Conservation (phyloP, 1,284 basidiomycete genomes). For the Sphagnurus paluster region DNA sequence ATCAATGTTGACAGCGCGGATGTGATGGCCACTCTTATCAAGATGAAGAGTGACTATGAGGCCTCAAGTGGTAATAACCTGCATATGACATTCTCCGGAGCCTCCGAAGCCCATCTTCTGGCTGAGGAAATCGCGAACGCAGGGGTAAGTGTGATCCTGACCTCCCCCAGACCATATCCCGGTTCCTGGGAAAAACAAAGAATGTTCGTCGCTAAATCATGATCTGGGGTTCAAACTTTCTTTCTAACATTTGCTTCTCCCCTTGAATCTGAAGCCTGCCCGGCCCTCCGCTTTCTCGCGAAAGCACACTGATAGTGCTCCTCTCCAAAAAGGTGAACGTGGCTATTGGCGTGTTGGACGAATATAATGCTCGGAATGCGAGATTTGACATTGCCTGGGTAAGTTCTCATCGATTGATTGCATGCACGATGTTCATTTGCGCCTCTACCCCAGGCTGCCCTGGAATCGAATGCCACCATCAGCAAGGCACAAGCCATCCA, state of each 20-base stretch:
- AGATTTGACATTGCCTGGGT: constrained; percentile 75
- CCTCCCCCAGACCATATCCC: constrained; percentile 62
- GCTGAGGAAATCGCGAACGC: constrained; percentile 66
- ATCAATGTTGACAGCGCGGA: constrained; percentile 69
- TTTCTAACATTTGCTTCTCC: constrained; percentile 22
- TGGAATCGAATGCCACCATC: constrained; percentile 45
- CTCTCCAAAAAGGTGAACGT: constrained; percentile 65
- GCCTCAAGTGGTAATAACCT: constrained; percentile 36
- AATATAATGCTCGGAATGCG: constrained; percentile 65
- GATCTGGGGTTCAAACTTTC: too few species aligned
- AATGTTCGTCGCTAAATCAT: constrained; percentile 39
- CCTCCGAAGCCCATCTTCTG: constrained; percentile 65
- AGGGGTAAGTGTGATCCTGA: constrained; percentile 69
- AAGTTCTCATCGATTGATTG: constrained; percentile 15
- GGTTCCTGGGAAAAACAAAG: constrained; percentile 59
- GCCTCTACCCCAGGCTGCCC: constrained; percentile 26
- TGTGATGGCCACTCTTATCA: constrained; percentile 68
- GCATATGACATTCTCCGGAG: constrained; percentile 61
- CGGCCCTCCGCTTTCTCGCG: constrained; percentile 66
- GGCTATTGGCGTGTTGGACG: constrained; percentile 59
- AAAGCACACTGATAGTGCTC: constrained; percentile 56
- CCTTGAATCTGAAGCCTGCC: constrained; percentile 45
- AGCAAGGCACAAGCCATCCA: constrained; percentile 53
- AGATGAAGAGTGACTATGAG: constrained; percentile 66
- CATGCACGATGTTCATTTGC: background rate